These are phyloP conservation scores for Fusarium sp. DNA, from an alignment of 2,329 filamentous ascomycete species.

Conservation along the genomic window DNA sequence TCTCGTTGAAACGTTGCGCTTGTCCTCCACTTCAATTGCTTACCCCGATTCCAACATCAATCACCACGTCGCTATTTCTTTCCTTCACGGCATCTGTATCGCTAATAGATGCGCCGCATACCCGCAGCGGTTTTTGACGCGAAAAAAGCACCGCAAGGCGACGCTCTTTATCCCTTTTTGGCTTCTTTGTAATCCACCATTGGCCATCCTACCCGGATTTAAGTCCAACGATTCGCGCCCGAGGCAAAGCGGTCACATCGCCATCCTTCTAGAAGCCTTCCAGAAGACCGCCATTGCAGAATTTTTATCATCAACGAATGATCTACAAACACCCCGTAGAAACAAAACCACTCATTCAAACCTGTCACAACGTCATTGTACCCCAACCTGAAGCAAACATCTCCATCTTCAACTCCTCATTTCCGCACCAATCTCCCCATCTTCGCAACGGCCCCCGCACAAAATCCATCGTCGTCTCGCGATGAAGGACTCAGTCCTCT, in stretches of 20 bases:
- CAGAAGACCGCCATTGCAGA: constrained; percentile 13
- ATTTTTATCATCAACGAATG: constrained; percentile 4
- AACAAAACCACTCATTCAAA: not conserved
- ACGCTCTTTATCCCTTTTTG: not conserved
- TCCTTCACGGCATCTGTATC: not conserved
- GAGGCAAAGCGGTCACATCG: constrained; percentile 5
- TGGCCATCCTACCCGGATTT: not conserved
- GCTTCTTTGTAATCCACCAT: not conserved
- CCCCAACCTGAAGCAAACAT: not conserved
- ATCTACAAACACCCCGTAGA: constrained; percentile 15
- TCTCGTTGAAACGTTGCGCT: constrained; percentile 13
- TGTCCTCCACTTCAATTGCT: constrained; percentile 1
- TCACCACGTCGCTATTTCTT: not conserved
- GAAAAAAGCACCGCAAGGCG: not conserved
- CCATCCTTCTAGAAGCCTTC: constrained; percentile 35
- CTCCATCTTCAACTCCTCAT: too few species aligned
- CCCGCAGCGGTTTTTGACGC: not conserved
- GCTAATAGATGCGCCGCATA: not conserved
- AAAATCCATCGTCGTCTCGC: not conserved
- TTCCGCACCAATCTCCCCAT: not conserved
- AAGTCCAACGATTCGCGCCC: not conserved
- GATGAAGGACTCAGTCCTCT: constrained; percentile 32
- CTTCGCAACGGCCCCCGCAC: not conserved
- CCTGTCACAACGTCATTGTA: constrained; percentile 5
- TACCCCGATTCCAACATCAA: not conserved